Evolutionary conservation across 2,329 filamentous ascomycete genomes (phyloP), one percentile per base, ranked within the genome.

Genomic region (Talaromyces sp.): DNA sequence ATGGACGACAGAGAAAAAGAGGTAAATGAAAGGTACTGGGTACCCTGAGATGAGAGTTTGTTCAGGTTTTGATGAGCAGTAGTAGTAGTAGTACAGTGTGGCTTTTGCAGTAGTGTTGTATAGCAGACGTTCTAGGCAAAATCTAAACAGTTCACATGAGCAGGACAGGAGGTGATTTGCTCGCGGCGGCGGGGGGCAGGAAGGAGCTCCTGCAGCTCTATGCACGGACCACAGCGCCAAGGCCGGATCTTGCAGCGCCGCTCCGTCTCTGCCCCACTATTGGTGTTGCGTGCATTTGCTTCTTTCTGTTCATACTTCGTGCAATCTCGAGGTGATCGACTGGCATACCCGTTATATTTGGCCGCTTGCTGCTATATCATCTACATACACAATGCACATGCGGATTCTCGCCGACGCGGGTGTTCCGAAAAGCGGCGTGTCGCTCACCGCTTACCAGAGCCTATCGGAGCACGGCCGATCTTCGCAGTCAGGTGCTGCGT

Each of bases 231-330:
- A 13, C 44, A 47, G 19, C 17, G n/a, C 22, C 44, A 39, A n/a
- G 36, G 17, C 36, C 1, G 49, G 30, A 65, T 74, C 71, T 55
- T 73, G 69, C 7, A 59, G 30, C 6, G 65, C 67, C 9, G 71
- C 66, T 59, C 66, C 61, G 1, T 69, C 2, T 17, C 36, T 17
- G 36, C 36, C 36, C 36, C 36, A 39, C 36, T 39, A 6, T 17
- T 39, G 15, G 17, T 39, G 36, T 15, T n/a, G 36, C 6, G 6
- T 39, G 15, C 36, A 39, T 39, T n/a, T n/a, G 36, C 36, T 2
- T 39, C 6, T n/a, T 7, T n/a, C 17, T 39, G 15, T 15, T n/a
- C 17, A 7, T 17, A n/a, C 36, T 8, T 39, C 5, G 7, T 39
- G 36, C 36, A 13, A 15, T 36, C 33, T 36, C 33, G 33, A 36